Conservation (phyloP, 208 protist species). For the Acanthamoeba culbertsoni region DNA sequence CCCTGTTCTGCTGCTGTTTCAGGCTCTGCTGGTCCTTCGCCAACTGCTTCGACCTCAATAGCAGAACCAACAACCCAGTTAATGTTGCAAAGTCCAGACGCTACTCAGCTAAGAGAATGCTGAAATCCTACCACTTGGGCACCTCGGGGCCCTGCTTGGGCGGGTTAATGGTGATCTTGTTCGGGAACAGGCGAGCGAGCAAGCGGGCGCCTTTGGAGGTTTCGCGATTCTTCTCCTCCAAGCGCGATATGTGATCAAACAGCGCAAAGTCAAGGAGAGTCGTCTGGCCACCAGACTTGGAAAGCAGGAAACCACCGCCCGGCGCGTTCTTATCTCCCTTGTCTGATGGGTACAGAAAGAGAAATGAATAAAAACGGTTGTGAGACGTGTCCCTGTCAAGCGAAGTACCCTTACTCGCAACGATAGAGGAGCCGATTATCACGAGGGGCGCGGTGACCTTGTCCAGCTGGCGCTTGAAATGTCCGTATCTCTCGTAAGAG, state of each 20-base stretch:
- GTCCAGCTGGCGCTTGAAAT: slow-evolving; percentile 33
- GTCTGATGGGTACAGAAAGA: neutral
- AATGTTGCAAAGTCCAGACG: neutral
- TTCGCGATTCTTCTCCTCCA: slow-evolving; percentile 9
- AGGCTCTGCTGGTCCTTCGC: slow-evolving; percentile 38
- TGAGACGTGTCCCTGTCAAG: neutral
- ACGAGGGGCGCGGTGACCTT: slow-evolving; percentile 38
- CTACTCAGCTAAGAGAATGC: neutral
- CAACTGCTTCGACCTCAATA: slow-evolving; percentile 39
- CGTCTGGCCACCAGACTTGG: slow-evolving; percentile 25
- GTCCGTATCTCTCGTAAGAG: slow-evolving; percentile 19
- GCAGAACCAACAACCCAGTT: no score
- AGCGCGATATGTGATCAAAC: slow-evolving; percentile 50
- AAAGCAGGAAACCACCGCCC: slow-evolving; percentile 33
- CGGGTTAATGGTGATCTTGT: slow-evolving; percentile 39
- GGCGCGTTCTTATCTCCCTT: slow-evolving; percentile 49
- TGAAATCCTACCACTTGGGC: neutral
- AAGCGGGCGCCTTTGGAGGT: slow-evolving; percentile 35
- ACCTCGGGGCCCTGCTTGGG: slow-evolving; percentile 35
- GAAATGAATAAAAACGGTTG: neutral
- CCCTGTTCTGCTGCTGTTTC: slow-evolving; percentile 54
- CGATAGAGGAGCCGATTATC: slow-evolving; percentile 51
- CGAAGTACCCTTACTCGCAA: neutral
- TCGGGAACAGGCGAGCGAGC: neutral
- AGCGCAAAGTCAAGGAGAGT: slow-evolving; percentile 53